Base-by-base conservation (phyloP, 1,284 basidiomycete genomes). In the Vanrija pseudolonga region DNA sequence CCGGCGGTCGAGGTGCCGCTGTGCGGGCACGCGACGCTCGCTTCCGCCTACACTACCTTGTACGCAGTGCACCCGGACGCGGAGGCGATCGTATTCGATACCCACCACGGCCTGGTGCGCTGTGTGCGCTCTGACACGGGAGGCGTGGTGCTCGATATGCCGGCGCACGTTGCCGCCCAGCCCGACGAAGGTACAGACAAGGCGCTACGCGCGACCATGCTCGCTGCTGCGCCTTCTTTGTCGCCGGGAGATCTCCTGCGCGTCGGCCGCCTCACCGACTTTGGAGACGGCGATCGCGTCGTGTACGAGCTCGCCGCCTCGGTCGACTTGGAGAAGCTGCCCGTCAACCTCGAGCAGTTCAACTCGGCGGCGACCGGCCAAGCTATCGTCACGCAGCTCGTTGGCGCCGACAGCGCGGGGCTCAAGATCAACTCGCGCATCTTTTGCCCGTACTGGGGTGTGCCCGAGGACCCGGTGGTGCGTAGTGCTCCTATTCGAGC, bases 1-100 rank as follows among this genome's bases (percentile, higher is more conserved):
- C 64, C 65, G 23, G 56, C 53, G 46, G 56, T 47, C 62, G 67
- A 69, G 58, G 63, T 66, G 4, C 36, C 47, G 2, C 49, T 69
- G n/a, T 69, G 67, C 48, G 67, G 67, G 4, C 67, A 69, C 49
- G 66, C 67, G 18, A 69, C 67, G 7, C 53, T 69, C 4, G 67
- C 67, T 3, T 55, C 67, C 3, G 56, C 67, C 7, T 48, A 46
- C 20, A 49, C 53, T 0, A 50, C 66, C 22, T 65, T 69, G 56
- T 26, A 42, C 19, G n/a, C 5, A 2, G 50, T 53, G 7, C 36
- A 64, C 19, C 65, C 67, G 0, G 12, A 24, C 9, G 26, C 55
- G 2, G 11, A 47, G 1, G 22, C 24, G 3, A 42, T 69, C 37
- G 32, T 39, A 7, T 65, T 67, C 51, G 23, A 57, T 17, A 67